Base-by-base conservation (phyloP, 495 filamentous ascomycete species). In the Tetracladium marchalianum region DNA sequence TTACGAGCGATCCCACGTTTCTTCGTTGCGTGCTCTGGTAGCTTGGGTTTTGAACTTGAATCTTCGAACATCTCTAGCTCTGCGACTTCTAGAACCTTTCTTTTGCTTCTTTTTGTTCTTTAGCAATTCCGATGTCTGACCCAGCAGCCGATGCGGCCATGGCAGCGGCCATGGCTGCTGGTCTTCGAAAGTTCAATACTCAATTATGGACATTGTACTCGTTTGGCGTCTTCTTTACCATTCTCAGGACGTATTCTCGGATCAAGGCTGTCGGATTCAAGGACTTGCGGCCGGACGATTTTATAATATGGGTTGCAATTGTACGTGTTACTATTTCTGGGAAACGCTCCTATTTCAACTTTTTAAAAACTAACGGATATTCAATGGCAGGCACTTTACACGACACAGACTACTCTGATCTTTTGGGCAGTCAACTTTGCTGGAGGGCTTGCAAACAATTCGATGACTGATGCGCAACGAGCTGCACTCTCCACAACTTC, bases 401-500 rank as follows among this genome's bases (percentile, higher is more conserved):
- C 61, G 4, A 48, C 59, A 9, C 62, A 68, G 55, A 58, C 62
- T 0, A 55, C 57, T 18, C 52, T 67, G 10, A 65, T 63, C 1
- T 68, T 66, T 22, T 54, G 54, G 5, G 61, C 66, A 22, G 67
- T 62, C 16, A 53, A 58, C 43, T 65, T 66, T 49, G 77, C 68
- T 40, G 56, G 64, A 15, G 78, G 78, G 1, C 65, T 82, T 24
- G 76, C 77, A 24, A 82, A 82, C 55, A 81, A 77, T 56, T 52
- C 69, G 50, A 79, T 81, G 75, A 76, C 76, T 4, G 68, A 73
- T 33, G 67, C 66, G 15, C 52, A 76, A 44, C 66, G 77, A 16
- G 54, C 48, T 7, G 44, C 63, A 0, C 59, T 81, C 8, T 59
- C 62, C 10, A 66, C 71, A 1, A 47, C 56, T n/a, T 69, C 68